Evolutionary conservation across 345 rosid genomes (phyloP).

Genomic region (Kandelia obovata): DNA sequence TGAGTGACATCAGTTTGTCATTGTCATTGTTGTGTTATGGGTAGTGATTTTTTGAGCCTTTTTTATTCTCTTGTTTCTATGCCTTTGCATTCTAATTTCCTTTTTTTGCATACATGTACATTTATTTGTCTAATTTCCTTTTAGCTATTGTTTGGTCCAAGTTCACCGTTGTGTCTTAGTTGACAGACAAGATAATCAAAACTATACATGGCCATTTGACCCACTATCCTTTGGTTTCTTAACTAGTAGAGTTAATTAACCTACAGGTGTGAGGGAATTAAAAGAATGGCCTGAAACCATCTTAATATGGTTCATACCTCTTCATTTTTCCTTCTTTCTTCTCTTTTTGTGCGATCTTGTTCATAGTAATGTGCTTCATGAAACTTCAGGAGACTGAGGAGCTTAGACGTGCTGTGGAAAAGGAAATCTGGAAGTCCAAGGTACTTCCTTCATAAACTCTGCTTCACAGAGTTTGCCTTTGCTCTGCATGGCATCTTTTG

Average conservation of each 20-base stretch:
- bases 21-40: background rate
- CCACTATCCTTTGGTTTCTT: background rate
- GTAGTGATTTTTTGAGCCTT: too few species aligned
- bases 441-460: conserved; percentile 33
- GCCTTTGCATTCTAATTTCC: too few species aligned
- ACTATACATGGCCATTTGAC: background rate
- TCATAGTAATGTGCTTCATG: conserved; percentile 21
- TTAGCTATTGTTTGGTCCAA: background rate
- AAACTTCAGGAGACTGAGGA: conserved; percentile 64
- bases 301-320: too few species aligned
- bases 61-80: too few species aligned
- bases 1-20: background rate
- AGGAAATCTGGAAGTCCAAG: conserved; percentile 71
- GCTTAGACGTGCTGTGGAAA: conserved; percentile 59
- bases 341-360: background rate
- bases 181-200: too few species aligned
- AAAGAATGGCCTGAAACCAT: background rate
- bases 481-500: conserved; percentile 1
- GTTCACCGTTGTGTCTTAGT: background rate
- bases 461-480: background rate
- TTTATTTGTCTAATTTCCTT: too few species aligned
- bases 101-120: too few species aligned
- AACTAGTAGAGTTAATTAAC: background rate
- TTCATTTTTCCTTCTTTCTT: background rate
- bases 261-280: background rate